Base-by-base conservation (phyloP, 768 basidiomycete genomes). In the Pulveroboletus ravenelii region DNA sequence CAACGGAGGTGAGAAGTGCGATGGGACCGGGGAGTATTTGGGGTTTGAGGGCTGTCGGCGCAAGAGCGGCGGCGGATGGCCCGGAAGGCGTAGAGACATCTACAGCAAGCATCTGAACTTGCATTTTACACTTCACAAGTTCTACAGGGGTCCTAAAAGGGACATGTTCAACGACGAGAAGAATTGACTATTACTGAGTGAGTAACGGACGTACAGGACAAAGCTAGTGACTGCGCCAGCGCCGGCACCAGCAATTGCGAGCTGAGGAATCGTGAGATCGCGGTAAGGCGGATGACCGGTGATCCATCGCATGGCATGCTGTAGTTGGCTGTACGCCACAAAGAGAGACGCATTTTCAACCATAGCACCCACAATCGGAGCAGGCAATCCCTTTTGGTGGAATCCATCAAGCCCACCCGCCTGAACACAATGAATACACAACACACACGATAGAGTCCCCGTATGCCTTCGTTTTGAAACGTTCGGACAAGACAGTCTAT, bases 51-150 rank as follows among this genome's bases (percentile, higher is more conserved):
- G 47, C 47, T 17, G 48, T 51, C 17, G 39, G 47, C n/a, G 37
- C 47, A 10, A 54, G 55, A 41, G 34, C 47, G 12, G 55, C 47
- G 12, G 55, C 20, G 1, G 57, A 52, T 15, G 63, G 25, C 10
- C 58, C 41, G 12, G 63, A 52, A 9, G 58, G 32, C 5, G 51
- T 49, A 8, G 70, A 49, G 2, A 23, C 34, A 20, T 40, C 51
- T 2, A 68, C 52, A 17, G 76, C 70, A 18, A 95, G 81, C 80
- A 91, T 86, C 64, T 95, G 93, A 2, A 96, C 94, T 67, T 96
- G 94, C 93, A 97, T 95, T 68, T 92, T 91, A 73, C 93, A 96
- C 70, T 98, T 96, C 51, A 97, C 81, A 43, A 96, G 84, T 61
- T 96, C 94, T 50, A 97, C 85, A 1, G 94, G 94, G 0, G 93